Conservation (phyloP, 1,284 basidiomycete species). For the Ganoderma meredithae region DNA sequence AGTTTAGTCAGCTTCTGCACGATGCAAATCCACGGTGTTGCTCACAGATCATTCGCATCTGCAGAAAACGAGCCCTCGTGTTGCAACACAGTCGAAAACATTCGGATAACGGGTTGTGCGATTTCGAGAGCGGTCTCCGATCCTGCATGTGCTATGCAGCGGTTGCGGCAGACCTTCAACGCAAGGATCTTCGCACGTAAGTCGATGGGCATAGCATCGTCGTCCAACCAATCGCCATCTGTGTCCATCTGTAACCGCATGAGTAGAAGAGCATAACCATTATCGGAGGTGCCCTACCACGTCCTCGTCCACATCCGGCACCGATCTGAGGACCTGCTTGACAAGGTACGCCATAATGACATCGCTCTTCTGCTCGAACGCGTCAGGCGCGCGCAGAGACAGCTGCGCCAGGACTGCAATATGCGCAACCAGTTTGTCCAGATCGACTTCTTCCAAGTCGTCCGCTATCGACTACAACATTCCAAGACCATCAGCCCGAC, state of each 20-base stretch:
- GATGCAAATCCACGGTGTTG: conserved; percentile 19
- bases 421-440: conserved; percentile 68
- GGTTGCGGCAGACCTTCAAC: conserved; percentile 82
- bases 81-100: conserved; percentile 74
- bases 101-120: conserved; percentile 76
- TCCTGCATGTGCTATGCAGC: conserved; percentile 73
- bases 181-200: conserved; percentile 76
- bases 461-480: conserved; percentile 62
- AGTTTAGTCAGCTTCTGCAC: conserved; percentile 9
- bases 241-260: conserved; percentile 50
- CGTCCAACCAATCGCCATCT: conserved; percentile 81
- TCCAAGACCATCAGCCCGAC: background rate
- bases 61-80: conserved; percentile 69
- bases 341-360: conserved; percentile 77
- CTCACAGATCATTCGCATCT: conserved; percentile 73
- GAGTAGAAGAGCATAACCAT: background rate
- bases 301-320: conserved; percentile 44
- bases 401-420: conserved; percentile 81
- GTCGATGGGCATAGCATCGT: conserved; percentile 62
- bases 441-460: conserved; percentile 57
- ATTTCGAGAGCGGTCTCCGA: conserved; percentile 70
- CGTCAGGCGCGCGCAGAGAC: conserved; percentile 70
- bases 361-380: conserved; percentile 82
- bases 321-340: conserved; percentile 75
- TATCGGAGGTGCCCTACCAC: background rate